Evolutionary conservation across 495 filamentous ascomycete species (phyloP), one percentile per base, ranked within the genome.

Genomic region (Aspergillus cavernicola): DNA sequence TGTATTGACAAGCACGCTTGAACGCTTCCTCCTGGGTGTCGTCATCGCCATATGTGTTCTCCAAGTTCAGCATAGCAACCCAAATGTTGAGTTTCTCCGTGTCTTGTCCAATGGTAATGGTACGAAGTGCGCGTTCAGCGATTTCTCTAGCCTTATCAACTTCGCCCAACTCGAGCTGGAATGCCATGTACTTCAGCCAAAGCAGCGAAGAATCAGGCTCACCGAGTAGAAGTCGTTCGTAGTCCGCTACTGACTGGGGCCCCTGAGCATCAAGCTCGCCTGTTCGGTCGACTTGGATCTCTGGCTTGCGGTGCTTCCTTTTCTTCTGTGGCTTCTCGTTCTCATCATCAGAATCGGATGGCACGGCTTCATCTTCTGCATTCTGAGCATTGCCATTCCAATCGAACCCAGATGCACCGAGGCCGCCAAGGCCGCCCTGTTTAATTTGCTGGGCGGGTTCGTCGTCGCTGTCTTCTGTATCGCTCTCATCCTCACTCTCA

Each of bases 161-260:
- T 62, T 97, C 93, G 67, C 87, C 88, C 46, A 95, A 77, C 66
- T 96, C 86, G 63, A 97, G 82, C 70, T 97, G 90, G 76, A 96
- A 96, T 18, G 92, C 91, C 87, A 97, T 95, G 72, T 97, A 98
- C 56, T 86, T 80, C 44, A 95, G 86, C 93, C 93, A 98, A 20
- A 97, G 76, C 39, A 85, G 71, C 1, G 93, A 95, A 7, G 86
- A 88, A 64, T 97, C 87, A 1, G 93, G 90, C 62, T 95, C 88
- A 49, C 90, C 89, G 31, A 97, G 82, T 35, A 97, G 81, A 43
- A 96, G 84, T 46, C 93, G 88, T 73, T 98, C 93, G 67, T 88
- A 97, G 66, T 97, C 93, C 46, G 85, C 85, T 15, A 86, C 80
- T 2, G 89, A 90, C 66, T 93, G 91, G 2, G 95, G 93, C n/a